phyloP scores from a whole-genome alignment of 805 yeast species.

The Candida germanica region DNA sequence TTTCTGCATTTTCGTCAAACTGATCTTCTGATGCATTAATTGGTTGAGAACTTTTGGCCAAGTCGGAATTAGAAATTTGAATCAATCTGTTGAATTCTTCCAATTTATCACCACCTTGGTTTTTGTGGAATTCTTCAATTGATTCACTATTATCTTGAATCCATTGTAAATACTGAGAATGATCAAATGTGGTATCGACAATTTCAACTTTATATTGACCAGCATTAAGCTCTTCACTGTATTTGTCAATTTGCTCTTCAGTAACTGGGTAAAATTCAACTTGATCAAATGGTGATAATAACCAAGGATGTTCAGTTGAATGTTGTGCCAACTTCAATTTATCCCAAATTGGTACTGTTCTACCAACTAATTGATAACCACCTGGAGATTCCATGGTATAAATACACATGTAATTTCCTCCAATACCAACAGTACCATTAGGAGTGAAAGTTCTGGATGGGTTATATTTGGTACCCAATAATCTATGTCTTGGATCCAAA shows the following conservation, averaged over 20 bases:
- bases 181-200: constrained; percentile 78
- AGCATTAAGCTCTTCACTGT: constrained; percentile 69
- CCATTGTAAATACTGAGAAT: constrained; percentile 75
- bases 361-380: constrained; percentile 94
- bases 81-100: constrained; percentile 84
- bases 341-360: constrained; percentile 98
- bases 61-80: constrained; percentile 74
- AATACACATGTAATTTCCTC: constrained; percentile 98
- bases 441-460: constrained; percentile 97
- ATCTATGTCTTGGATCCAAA: constrained; percentile 91
- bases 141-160: constrained; percentile 67
- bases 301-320: constrained; percentile 69
- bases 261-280: constrained; percentile 90
- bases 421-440: constrained; percentile 95
- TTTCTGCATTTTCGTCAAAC: constrained; percentile 73
- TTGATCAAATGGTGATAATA: constrained; percentile 88
- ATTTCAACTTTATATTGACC: constrained; percentile 78
- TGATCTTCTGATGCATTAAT: constrained; percentile 47
- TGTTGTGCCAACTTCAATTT: constrained; percentile 76
- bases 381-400: constrained; percentile 99
- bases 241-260: constrained; percentile 74
- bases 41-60: constrained; percentile 51
- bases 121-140: constrained; percentile 62
- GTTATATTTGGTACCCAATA: constrained; percentile 89
- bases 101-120: constrained; percentile 75